phyloP scores from a whole-genome alignment of 2,329 filamentous ascomycete genomes.

The Chlorencoelia australis region DNA sequence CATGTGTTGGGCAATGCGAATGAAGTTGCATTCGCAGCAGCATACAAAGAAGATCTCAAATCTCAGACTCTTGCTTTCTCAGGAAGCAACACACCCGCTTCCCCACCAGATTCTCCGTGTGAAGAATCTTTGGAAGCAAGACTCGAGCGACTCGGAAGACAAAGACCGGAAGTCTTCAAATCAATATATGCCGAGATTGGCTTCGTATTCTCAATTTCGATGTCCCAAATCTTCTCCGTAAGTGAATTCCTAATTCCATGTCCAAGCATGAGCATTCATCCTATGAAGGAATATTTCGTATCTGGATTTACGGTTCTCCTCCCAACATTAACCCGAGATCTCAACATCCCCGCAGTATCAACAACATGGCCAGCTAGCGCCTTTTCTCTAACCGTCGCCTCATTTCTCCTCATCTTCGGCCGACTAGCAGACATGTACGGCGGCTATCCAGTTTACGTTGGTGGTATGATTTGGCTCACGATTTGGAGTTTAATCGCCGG shows the following conservation, averaged over 20 bases:
- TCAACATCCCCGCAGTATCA: slow-evolving; percentile 52
- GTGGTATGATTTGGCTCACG: slow-evolving; percentile 52
- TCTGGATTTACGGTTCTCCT: slow-evolving; percentile 68
- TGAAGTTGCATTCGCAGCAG: background rate
- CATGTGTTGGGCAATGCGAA: slow-evolving; percentile 1
- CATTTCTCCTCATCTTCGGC: slow-evolving; percentile 53
- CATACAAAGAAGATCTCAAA: slow-evolving; percentile 3
- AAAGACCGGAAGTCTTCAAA: slow-evolving; percentile 43
- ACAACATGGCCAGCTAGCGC: slow-evolving; percentile 55
- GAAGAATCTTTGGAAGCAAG: slow-evolving; percentile 25
- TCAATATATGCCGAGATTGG: slow-evolving; percentile 43
- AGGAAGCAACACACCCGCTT: slow-evolving; percentile 4
- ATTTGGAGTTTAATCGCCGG: slow-evolving; percentile 61
- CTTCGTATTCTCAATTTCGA: slow-evolving; percentile 49
- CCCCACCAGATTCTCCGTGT: slow-evolving; percentile 3
- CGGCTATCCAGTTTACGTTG: slow-evolving; percentile 48
- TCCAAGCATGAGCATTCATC: slow-evolving; percentile 6
- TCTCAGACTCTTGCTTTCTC: no score
- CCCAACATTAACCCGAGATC: slow-evolving; percentile 49
- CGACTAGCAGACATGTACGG: slow-evolving; percentile 53
- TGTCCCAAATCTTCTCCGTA: slow-evolving; percentile 47
- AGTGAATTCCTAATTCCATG: slow-evolving; percentile 10
- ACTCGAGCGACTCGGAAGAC: slow-evolving; percentile 46
- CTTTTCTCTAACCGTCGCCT: slow-evolving; percentile 44
- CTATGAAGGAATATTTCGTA: slow-evolving; percentile 49